Evolutionary conservation across 1,139 yeast genomes (phyloP), one percentile per base, ranked within the genome.

Genomic region (Cylindricascospora bacillispora): DNA sequence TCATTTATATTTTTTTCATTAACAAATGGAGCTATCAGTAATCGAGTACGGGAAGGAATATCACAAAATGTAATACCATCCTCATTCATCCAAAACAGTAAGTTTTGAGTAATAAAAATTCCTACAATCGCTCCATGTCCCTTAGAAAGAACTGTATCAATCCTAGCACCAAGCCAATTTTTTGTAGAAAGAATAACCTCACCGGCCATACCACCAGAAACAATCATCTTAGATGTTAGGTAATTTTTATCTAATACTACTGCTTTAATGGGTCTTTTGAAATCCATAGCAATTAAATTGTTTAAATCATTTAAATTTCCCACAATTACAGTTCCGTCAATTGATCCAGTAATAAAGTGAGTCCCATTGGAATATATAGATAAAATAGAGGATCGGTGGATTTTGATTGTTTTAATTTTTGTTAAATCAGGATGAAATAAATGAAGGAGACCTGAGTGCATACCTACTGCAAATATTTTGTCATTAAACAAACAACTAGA

Each of bases 141-240:
- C 31, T 69, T 66, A 22, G 74, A 76, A 9, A 89, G 37, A 0
- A 67, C 56, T 0, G 71, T 62, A 45, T 89, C 98, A 1, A 66
- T 62, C 33, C 94, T 63, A 37, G 75, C 73, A 0, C 93, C 93
- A 4, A 89, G 57, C 98, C 98, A 89, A 41, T 80, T 81, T 37
- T 74, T 65, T 27, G 77, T 78, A 1, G 93, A 77, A 32, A 75
- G 59, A 0, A 80, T 59, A 0, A 89, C 77, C 34, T 80, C 73
- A 0, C 97, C 97, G 11, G 89, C 78, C 63, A 78, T 83, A 0
- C 97, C 97, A 3, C 97, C 97, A 22, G 86, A 76, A 0, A 82
- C 63, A 41, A 83, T 85, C 7, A 77, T 65, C 34, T 73, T 68
- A 0, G 74, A 65, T 9, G 62, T 64, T 25, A 54, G 52, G 50